These are phyloP conservation scores for Populus simonii DNA, from an alignment of 345 rosid genomes.

Conservation along the genomic window DNA sequence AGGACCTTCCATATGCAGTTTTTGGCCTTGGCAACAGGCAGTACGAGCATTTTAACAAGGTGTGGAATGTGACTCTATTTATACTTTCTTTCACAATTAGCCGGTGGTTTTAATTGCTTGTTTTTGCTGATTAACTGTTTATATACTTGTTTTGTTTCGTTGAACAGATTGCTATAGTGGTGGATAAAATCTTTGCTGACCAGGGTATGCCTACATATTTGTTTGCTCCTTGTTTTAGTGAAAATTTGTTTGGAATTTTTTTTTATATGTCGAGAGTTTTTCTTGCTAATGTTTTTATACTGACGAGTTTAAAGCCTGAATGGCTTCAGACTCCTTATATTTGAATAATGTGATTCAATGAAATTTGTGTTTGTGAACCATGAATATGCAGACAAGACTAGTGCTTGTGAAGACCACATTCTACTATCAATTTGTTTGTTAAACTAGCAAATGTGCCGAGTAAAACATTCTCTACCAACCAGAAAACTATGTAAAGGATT, in stretches of 20 bases:
- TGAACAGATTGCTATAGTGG: conserved; percentile 72
- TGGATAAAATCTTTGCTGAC: conserved; percentile 63
- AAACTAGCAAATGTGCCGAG: too few species aligned
- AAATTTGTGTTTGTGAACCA: neutral
- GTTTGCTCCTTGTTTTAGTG: neutral
- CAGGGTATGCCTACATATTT: conserved; percentile 56
- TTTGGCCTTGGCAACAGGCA: conserved; percentile 98
- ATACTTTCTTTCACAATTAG: neutral
- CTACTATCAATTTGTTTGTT: too few species aligned
- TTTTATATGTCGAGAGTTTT: too few species aligned
- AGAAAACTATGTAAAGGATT: too few species aligned
- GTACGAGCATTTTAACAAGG: conserved; percentile 97
- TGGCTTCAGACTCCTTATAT: too few species aligned
- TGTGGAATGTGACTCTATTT: neutral
- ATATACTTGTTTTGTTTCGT: neutral
- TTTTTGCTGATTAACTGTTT: neutral
- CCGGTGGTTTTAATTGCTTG: neutral
- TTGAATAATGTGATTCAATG: neutral
- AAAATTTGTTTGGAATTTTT: neutral
- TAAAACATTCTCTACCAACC: too few species aligned
- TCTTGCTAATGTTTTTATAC: too few species aligned
- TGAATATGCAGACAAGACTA: too few species aligned
- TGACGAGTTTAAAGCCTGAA: too few species aligned
- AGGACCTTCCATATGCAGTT: conserved; percentile 67
- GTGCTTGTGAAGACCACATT: too few species aligned